phyloP scores from a whole-genome alignment of 306 rosid species.

The Sicyos edulis region DNA sequence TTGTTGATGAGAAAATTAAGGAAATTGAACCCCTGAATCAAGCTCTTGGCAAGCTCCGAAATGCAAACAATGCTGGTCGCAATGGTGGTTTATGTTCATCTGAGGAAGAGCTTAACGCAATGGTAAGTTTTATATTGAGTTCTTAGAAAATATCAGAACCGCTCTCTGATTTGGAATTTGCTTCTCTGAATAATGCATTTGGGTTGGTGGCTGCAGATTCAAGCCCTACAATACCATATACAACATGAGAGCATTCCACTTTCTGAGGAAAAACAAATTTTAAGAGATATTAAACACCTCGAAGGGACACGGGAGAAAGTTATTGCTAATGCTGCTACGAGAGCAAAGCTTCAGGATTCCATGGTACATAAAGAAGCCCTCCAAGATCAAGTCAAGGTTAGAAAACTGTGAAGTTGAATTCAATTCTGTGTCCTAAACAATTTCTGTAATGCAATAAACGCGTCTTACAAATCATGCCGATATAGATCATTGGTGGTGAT shows the following conservation, averaged over 20 bases:
- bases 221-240: constrained; percentile 67
- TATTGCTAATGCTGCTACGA: constrained; percentile 69
- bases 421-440: constrained; percentile 21
- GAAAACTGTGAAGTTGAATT: constrained; percentile 24
- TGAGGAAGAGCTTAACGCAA: constrained; percentile 73
- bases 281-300: constrained; percentile 86
- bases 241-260: constrained; percentile 95
- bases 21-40: constrained; percentile 83
- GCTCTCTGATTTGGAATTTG: too few relatives aligned
- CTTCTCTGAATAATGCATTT: background rate
- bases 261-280: constrained; percentile 78
- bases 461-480: constrained; percentile 21
- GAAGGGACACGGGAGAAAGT: constrained; percentile 89
- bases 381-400: constrained; percentile 85
- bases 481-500: constrained; percentile 81
- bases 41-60: constrained; percentile 87
- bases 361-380: constrained; percentile 63
- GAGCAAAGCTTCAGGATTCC: constrained; percentile 83
- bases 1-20: constrained; percentile 68
- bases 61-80: constrained; percentile 50
- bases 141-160: constrained; percentile 21
- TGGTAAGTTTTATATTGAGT: constrained; percentile 37
- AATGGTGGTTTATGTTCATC: constrained; percentile 72
- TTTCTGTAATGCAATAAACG: background rate
- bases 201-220: constrained; percentile 51